Percentiles rank a stretch among this genome's conserved stretches.
Evolutionary conservation across 306 rosid genomes (phyloP).

Genomic region (Hippophae tibetana): DNA sequence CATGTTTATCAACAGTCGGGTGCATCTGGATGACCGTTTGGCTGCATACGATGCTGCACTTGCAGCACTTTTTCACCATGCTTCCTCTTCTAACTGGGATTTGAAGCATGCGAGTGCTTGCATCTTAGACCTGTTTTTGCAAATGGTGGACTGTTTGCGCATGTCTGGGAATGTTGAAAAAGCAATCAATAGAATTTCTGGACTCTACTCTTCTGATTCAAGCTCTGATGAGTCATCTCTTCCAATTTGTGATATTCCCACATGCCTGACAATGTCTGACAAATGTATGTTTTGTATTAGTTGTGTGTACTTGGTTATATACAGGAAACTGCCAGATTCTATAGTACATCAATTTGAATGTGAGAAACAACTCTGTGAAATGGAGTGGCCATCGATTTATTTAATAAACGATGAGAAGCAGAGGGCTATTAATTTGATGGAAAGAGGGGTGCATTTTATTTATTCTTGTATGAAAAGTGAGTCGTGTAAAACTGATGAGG

Average conservation of each 20-base stretch:
- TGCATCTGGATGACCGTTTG: constrained; percentile 53
- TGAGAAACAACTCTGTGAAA: constrained; percentile 62
- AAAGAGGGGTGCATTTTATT: constrained; percentile 47
- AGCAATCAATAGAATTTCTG: constrained; percentile 56
- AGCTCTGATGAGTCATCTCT: constrained; percentile 40
- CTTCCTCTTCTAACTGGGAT: constrained; percentile 37
- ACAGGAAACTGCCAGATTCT: constrained; percentile 83
- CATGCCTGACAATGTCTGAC: constrained; percentile 75
- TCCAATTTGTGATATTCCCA: constrained; percentile 49
- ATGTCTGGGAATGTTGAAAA: constrained; percentile 78
- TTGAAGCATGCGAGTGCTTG: constrained; percentile 51
- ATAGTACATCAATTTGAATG: constrained; percentile 69
- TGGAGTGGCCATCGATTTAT: constrained; percentile 61
- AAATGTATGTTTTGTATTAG: constrained; percentile 90
- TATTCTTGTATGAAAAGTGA: constrained; percentile 40
- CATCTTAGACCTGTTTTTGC: constrained; percentile 82
- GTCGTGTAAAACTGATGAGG: constrained; percentile 35
- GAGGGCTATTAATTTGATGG: constrained; percentile 54
- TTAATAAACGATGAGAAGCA: constrained; percentile 51
- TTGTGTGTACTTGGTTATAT: constrained; percentile 82
- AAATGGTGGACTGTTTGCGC: constrained; percentile 75
- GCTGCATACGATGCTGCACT: constrained; percentile 58
- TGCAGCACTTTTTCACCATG: constrained; percentile 48
- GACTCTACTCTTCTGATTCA: constrained; percentile 27
- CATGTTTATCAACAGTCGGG: constrained; percentile 76